phyloP scores from a whole-genome alignment of 2,329 filamentous ascomycete species.

The Neonectria punicea region DNA sequence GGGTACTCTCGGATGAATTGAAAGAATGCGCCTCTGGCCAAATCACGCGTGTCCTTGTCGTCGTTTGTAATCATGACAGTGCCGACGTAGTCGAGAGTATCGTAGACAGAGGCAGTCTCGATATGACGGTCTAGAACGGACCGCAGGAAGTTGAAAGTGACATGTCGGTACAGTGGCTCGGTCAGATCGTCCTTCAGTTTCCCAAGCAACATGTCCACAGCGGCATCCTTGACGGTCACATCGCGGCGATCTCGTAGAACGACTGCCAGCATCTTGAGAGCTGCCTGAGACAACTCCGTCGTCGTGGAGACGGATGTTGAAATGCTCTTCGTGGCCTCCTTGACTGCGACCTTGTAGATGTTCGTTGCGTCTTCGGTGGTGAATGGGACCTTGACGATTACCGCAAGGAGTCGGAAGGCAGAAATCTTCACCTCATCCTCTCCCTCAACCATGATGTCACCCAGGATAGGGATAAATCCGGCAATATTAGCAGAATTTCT shows the following conservation, averaged over 20 bases:
- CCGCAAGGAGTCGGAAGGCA: constrained; percentile 83
- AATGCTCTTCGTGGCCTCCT: constrained; percentile 85
- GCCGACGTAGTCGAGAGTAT: constrained; percentile 88
- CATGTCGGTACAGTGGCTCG: constrained; percentile 89
- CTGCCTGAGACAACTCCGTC: constrained; percentile 86
- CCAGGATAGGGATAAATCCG: constrained; percentile 89
- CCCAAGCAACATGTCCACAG: constrained; percentile 83
- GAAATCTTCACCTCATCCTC: constrained; percentile 95
- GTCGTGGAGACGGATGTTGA: constrained; percentile 81
- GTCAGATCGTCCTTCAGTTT: constrained; percentile 90
- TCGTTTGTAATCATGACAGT: constrained; percentile 97
- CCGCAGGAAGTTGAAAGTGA: constrained; percentile 94
- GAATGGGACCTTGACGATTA: constrained; percentile 86
- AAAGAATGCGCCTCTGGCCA: constrained; percentile 89
- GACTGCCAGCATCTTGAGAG: constrained; percentile 86
- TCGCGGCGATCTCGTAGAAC: constrained; percentile 84
- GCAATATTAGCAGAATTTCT: constrained; percentile 82
- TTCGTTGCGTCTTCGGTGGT: constrained; percentile 73
- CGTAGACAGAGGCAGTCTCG: constrained; percentile 88
- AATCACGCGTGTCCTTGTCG: constrained; percentile 85
- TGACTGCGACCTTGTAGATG: constrained; percentile 80
- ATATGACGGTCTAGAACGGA: constrained; percentile 87
- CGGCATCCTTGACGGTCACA: constrained; percentile 80
- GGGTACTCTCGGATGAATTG: constrained; percentile 96
- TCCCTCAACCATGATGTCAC: constrained; percentile 83